Evolutionary conservation across 331 rosid genomes (phyloP), one percentile per base, ranked within the genome.

Genomic region (Rhamnella rubrinervis): DNA sequence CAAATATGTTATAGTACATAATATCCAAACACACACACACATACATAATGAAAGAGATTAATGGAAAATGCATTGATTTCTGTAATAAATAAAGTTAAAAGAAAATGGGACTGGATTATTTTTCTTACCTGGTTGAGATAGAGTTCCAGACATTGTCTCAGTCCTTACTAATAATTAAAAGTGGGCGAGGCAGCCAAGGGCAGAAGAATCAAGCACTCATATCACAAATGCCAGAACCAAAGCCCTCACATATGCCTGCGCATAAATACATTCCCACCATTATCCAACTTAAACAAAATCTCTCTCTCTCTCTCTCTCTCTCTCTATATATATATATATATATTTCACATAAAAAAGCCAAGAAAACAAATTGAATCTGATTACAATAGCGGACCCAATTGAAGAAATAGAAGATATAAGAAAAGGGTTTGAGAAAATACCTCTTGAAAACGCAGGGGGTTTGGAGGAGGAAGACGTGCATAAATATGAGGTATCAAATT

Each of bases 141-240:
- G 19, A 63, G 86, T n/a, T 63, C 25, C 81, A 55, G 95, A 81
- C 96, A 92, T 89, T 46, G 55, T 55, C 44, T 62, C 26, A 26
- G 46, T 65, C 38, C n/a, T 31, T 67, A 21, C 19, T 16, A 25
- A 68, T 61, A 2, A 26, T 46, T 20, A 28, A 25, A 67, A 67
- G 47, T 16, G 20, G 51, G 67, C 21, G 39, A 50, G 47, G 41
- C 49, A 25, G 37, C 46, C 20, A 59, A 62, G 66, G 66, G 79
- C 65, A 66, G 73, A 79, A 75, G 78, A 79, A 81, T 78, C 82
- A 88, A 85, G 73, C 85, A 75, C 77, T 86, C 89, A 85, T 84
- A 81, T 83, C 87, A 78, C 77, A 39, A 56, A 78, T 69, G 83
- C 82, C 80, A 76, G 59, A 76, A 70, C 59, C 51, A 61, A 75